Percentiles rank a stretch among this genome's conserved stretches.
phyloP scores from a whole-genome alignment of 805 yeast genomes.

The Grigorovia humatica region DNA sequence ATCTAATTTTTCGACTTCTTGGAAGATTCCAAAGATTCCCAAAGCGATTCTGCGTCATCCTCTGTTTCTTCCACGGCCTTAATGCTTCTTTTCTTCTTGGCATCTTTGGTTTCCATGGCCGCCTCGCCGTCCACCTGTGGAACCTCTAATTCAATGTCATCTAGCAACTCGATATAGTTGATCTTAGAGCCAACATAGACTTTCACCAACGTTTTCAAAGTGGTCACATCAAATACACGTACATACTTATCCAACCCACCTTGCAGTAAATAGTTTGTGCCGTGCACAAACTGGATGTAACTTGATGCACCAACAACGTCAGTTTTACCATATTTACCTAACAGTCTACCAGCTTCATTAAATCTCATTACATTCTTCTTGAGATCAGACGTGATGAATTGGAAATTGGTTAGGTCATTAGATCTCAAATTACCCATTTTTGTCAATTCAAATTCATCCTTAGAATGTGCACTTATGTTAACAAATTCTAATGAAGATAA shows the following conservation, averaged over 20 bases:
- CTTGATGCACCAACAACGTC: constrained; percentile 51
- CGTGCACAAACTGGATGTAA: constrained; percentile 15
- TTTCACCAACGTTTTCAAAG: constrained; percentile 52
- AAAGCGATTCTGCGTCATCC: constrained; percentile 29
- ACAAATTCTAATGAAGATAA: constrained; percentile 14
- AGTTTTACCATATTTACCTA: constrained; percentile 70
- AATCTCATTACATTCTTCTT: constrained; percentile 54
- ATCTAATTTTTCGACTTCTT: constrained; percentile 10
- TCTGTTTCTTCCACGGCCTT: constrained; percentile 10
- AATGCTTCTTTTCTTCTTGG: constrained; percentile 10
- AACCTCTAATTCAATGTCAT: constrained; percentile 30
- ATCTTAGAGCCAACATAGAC: constrained; percentile 70
- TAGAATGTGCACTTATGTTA: neutral
- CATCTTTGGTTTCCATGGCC: constrained; percentile 3
- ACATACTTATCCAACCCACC: constrained; percentile 87
- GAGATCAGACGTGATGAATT: constrained; percentile 61
- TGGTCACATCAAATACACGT: constrained; percentile 56
- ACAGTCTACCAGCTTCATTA: constrained; percentile 40
- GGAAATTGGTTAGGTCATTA: constrained; percentile 21
- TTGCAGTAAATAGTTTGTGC: constrained; percentile 43
- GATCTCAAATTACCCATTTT: constrained; percentile 15
- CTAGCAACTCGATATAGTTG: constrained; percentile 14
- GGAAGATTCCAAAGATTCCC: constrained; percentile 19
- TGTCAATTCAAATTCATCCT: constrained; percentile 4
- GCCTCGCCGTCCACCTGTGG: constrained; percentile 19